These are phyloP conservation scores for Brassica hybrid DNA, from an alignment of 441 rosid genomes.

Conservation along the genomic window DNA sequence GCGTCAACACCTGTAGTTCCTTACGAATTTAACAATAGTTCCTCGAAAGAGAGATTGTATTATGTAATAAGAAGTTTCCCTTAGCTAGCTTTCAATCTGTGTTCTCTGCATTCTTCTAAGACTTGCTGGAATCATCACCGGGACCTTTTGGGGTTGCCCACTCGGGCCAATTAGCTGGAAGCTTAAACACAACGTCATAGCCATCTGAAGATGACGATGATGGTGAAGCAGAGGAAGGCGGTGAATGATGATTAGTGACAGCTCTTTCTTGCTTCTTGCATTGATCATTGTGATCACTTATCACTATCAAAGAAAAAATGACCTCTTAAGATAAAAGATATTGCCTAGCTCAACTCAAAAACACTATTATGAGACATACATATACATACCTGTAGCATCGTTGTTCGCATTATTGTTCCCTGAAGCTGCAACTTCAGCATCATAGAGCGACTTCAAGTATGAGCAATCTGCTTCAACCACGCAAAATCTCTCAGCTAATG, in stretches of 20 bases:
- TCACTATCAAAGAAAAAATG: neutral
- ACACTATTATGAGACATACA: neutral
- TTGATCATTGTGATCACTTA: slow-evolving; percentile 13
- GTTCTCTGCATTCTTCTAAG: slow-evolving; percentile 1
- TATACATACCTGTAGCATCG: slow-evolving; percentile 11
- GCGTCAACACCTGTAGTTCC: neutral
- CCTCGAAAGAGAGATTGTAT: neutral
- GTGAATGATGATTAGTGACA: neutral
- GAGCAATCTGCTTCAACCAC: slow-evolving; percentile 32
- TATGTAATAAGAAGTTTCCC: neutral
- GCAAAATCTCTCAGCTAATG: slow-evolving; percentile 25
- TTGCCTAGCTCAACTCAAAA: slow-evolving; percentile 6
- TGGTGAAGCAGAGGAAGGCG: neutral
- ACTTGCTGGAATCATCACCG: slow-evolving; percentile 8
- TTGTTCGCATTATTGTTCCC: slow-evolving; percentile 9
- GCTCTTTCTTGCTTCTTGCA: slow-evolving; percentile 15
- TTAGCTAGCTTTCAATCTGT: neutral
- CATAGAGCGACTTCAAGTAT: neutral
- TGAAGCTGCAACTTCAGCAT: slow-evolving; percentile 8
- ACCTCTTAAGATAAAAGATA: neutral
- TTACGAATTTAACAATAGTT: neutral
- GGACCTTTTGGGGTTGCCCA: slow-evolving; percentile 30
- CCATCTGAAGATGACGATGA: slow-evolving; percentile 16
- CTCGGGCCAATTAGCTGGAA: slow-evolving; percentile 24
- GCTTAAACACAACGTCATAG: slow-evolving; percentile 7